Evolutionary conservation across 2,329 filamentous ascomycete species (phyloP).

Genomic region (Alternaria angustiovoidea): DNA sequence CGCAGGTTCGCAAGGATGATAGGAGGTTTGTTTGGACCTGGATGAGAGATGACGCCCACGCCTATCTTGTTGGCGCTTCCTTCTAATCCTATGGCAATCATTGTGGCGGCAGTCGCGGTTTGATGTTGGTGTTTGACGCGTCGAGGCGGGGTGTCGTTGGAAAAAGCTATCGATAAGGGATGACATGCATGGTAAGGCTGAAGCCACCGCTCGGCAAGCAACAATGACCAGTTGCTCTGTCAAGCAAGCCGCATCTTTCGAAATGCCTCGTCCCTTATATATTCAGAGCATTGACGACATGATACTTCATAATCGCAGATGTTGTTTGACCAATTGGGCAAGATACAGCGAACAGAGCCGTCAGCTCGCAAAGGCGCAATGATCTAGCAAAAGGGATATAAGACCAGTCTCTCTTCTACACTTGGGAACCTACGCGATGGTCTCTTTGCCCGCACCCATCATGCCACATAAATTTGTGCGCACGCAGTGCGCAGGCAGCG

Average conservation of each 20-base stretch:
- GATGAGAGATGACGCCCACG: constrained; percentile 88
- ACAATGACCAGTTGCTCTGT: not conserved
- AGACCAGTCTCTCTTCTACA: not conserved
- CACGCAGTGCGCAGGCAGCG: not conserved
- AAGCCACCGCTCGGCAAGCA: constrained; percentile 1
- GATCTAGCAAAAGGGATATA: not conserved
- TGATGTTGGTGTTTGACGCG: constrained; percentile 15
- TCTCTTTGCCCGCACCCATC: not conserved
- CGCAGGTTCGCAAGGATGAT: constrained; percentile 88
- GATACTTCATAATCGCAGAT: not conserved
- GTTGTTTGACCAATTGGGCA: not conserved
- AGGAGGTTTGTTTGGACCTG: constrained; percentile 55
- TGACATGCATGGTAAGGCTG: constrained; percentile 22
- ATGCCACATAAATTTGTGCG: not conserved
- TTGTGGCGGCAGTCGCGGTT: constrained; percentile 40
- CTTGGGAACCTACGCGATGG: not conserved
- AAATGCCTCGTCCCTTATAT: too few species aligned
- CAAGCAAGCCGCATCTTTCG: not conserved
- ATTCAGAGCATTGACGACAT: not conserved
- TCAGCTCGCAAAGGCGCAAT: not conserved
- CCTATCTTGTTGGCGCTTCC: constrained; percentile 98
- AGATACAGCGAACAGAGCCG: not conserved
- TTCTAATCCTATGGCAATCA: constrained; percentile 79
- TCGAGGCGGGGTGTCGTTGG: constrained; percentile 34
- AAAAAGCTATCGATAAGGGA: constrained; percentile 29